phyloP scores from a whole-genome alignment of 495 filamentous ascomycete species.

The Chaetomium fimeti region DNA sequence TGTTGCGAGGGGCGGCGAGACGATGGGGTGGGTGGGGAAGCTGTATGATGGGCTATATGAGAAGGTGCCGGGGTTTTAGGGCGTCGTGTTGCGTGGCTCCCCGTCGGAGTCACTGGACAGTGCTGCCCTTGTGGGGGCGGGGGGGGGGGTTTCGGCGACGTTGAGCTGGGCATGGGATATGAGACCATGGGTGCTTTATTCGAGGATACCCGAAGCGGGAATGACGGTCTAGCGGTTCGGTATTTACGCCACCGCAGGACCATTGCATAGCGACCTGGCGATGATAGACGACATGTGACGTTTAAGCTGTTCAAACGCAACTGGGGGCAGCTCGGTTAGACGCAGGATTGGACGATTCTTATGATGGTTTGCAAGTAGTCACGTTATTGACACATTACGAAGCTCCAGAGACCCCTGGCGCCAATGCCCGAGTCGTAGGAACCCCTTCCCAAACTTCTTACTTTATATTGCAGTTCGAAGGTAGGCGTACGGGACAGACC shows the following conservation, averaged over 20 bases:
- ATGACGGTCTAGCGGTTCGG: conserved; percentile 1
- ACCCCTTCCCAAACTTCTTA: too few relatives aligned
- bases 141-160: not conserved
- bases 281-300: conserved; percentile 6
- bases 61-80: conserved; percentile 34
- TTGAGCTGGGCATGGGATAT: not conserved
- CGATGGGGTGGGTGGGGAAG: conserved; percentile 73
- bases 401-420: too few relatives aligned
- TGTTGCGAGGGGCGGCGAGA: conserved; percentile 68
- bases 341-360: too few relatives aligned
- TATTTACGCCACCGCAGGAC: conserved; percentile 10
- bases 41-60: conserved; percentile 64
- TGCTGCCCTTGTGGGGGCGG: too few relatives aligned
- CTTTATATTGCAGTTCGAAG: too few relatives aligned
- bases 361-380: too few relatives aligned
- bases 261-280: conserved; percentile 21
- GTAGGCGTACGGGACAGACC: too few relatives aligned
- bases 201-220: not conserved
- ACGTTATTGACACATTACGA: too few relatives aligned
- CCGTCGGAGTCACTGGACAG: not conserved
- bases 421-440: too few relatives aligned
- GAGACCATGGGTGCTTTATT: not conserved
- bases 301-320: conserved; percentile 1
- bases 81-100: not conserved
- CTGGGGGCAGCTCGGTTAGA: too few relatives aligned